Base-by-base conservation (phyloP, 2,329 filamentous ascomycete genomes). In the Ophiosphaerella korrae region DNA sequence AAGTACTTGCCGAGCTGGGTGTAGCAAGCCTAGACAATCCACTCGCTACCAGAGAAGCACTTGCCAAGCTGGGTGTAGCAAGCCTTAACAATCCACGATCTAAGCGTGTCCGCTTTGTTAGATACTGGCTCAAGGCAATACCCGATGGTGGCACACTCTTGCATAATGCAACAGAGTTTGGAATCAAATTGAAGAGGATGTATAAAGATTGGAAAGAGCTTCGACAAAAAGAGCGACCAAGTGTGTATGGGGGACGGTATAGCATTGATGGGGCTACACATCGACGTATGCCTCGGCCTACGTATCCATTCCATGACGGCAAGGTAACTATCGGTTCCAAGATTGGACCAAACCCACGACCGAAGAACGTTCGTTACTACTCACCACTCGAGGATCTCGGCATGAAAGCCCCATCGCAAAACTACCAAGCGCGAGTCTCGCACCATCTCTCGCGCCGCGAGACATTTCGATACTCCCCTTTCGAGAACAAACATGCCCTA, bases 121-220 rank as follows among this genome's bases (percentile, higher is more conserved):
- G 58, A 13, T 67, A 65, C 39, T 70, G 64, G 64, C 42, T 70
- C 23, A 53, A 43, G 38, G 45, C 48, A 8, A 52, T 50, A 18
- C 6, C 14, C 2, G 35, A 42, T 7, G 61, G 63, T 0, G 50
- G 55, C 2, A 42, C 37, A 32, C 8, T 45, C 7, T 44, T 62
- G 3, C 40, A 48, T 5, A 43, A 59, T 4, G 66, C 66, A 2
- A 63, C 60, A 26, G 52, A 63, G 21, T 23, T 68, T 4, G 68
- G 66, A 13, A 34, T 58, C 36, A 43, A 63, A 26, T 36, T 71
- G 40, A 65, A 60, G 41, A 39, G 26, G 16, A 7, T 60, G 13
- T 29, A 55, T 5, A 34, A 34, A 14, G 45, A 53, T 14, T 51
- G 55, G 51, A 57, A 52, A 40, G 40, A 44, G 12, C 39, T 42